Evolutionary conservation across 345 rosid genomes (phyloP).

Genomic region (Ceriops decandra): DNA sequence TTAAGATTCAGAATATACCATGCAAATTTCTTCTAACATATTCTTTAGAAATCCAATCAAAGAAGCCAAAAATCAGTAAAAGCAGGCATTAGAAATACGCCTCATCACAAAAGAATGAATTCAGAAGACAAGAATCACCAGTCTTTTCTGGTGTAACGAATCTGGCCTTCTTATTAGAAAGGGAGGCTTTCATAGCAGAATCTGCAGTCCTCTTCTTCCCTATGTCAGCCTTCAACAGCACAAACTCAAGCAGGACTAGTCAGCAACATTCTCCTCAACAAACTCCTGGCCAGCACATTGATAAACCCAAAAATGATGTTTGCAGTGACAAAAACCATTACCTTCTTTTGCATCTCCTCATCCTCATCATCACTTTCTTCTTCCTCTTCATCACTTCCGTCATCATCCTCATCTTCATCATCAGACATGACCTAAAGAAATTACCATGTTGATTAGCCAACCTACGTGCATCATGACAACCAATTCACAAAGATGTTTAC

Average conservation of each 20-base stretch:
- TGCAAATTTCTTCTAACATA: neutral
- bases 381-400: neutral
- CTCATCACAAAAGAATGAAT: neutral
- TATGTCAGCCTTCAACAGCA: constrained; percentile 36
- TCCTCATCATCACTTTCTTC: constrained; percentile 31
- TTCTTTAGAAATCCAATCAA: neutral
- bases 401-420: constrained; percentile 1
- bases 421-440: neutral
- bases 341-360: constrained; percentile 49
- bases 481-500: too few species aligned
- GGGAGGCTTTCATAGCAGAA: constrained; percentile 37
- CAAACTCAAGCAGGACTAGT: neutral
- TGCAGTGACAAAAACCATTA: constrained; percentile 5
- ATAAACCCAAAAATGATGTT: neutral
- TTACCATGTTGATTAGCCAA: constrained; percentile 5
- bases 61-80: neutral
- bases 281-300: neutral
- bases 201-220: constrained; percentile 63
- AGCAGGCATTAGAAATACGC: too few species aligned
- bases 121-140: constrained; percentile 35
- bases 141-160: constrained; percentile 66
- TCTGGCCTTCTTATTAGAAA: constrained; percentile 63
- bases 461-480: too few species aligned
- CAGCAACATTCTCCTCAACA: neutral
- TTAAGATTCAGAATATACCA: too few species aligned